A percentile compares a stretch with the other conserved stretches of the same genome.
Conservation (phyloP, 805 yeast genomes). For the Martiniozyma abietophila region DNA sequence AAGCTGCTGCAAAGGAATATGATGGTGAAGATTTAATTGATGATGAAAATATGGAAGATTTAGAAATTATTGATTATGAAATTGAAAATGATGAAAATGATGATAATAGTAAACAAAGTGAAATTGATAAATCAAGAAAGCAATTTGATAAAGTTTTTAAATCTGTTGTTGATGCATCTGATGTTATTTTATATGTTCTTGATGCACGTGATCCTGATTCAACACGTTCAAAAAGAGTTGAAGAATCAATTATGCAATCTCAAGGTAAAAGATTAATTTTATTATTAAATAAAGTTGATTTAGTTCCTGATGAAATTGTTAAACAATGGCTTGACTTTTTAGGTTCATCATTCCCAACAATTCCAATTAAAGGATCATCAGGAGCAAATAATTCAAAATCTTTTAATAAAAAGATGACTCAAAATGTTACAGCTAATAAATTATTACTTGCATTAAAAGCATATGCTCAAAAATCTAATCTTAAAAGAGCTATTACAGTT, state of each 20-base stretch:
- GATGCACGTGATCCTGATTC: conserved; percentile 97
- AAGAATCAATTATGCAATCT: conserved; percentile 74
- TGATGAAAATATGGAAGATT: conserved; percentile 33
- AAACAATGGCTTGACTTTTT: conserved; percentile 77
- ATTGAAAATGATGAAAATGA: conserved; percentile 28
- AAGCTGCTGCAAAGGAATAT: conserved; percentile 71
- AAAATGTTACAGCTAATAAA: conserved; percentile 60
- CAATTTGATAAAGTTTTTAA: conserved; percentile 93
- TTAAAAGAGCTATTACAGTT: conserved; percentile 82
- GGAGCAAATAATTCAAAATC: conserved; percentile 61
- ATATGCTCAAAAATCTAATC: conserved; percentile 72
- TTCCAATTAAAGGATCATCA: conserved; percentile 76
- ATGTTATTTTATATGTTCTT: conserved; percentile 83
- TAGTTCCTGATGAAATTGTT: conserved; percentile 77
- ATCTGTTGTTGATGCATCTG: conserved; percentile 85
- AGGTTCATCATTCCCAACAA: conserved; percentile 79
- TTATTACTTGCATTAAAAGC: conserved; percentile 75
- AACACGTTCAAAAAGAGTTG: conserved; percentile 86
- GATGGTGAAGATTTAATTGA: conserved; percentile 43
- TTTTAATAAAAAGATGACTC: conserved; percentile 67
- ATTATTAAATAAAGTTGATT: conserved; percentile 84
- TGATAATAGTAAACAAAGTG: conserved; percentile 30
- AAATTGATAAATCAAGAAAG: conserved; percentile 68
- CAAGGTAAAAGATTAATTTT: conserved; percentile 79
- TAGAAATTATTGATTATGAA: conserved; percentile 44